A percentile compares a stretch with the other conserved stretches of the same genome.
These are phyloP conservation scores for Sporothrix protearum DNA, from an alignment of 2,329 filamentous ascomycete genomes.

Conservation along the genomic window DNA sequence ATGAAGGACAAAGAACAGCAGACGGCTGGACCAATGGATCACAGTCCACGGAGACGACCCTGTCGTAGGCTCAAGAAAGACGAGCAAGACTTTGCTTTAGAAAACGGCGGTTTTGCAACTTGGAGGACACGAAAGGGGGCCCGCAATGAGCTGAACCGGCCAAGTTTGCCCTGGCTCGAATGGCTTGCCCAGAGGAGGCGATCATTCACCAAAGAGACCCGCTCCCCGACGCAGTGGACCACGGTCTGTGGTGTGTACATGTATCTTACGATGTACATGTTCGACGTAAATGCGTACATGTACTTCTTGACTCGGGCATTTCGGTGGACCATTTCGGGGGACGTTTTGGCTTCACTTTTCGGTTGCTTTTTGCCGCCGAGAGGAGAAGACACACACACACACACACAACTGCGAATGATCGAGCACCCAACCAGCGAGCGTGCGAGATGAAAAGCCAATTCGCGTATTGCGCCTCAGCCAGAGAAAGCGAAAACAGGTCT, in stretches of 20 bases:
- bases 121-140: background rate
- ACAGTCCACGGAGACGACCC: background rate
- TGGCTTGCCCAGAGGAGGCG: background rate
- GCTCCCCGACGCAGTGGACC: background rate
- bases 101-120: background rate
- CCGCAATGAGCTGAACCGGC: background rate
- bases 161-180: background rate
- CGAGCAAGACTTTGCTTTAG: background rate
- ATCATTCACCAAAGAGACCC: constrained; percentile 10
- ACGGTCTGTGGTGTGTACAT: constrained; percentile 2
- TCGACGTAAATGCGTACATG: too few relatives aligned
- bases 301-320: background rate
- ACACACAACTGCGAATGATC: background rate
- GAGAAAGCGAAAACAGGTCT: background rate
- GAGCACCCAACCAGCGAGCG: background rate
- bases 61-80: background rate
- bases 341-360: background rate
- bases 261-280: too few relatives aligned
- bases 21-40: background rate
- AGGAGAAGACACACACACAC: background rate
- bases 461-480: background rate
- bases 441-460: background rate
- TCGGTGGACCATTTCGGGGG: background rate
- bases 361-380: background rate
- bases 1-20: background rate